Conservation (phyloP, 352 stramenopile genomes). For the Globisporangium lucens region DNA sequence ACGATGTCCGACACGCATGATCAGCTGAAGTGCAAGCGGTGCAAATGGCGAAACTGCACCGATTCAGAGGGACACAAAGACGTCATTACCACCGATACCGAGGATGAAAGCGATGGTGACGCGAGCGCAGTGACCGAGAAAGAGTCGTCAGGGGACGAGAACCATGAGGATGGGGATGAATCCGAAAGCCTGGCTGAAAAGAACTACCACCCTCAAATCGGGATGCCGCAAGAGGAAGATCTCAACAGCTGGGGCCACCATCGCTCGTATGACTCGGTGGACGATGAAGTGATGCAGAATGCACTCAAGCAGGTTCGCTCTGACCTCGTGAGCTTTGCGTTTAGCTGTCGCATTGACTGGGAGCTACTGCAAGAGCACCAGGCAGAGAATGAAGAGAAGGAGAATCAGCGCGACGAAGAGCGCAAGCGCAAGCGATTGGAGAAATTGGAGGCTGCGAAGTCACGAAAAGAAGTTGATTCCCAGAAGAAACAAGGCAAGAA, state of each 20-base stretch:
- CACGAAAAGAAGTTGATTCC: conserved; percentile 18
- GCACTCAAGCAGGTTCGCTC: conserved; percentile 60
- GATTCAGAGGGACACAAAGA: conserved; percentile 15
- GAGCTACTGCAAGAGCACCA: conserved; percentile 90
- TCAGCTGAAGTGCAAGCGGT: conserved; percentile 96
- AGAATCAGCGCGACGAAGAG: conserved; percentile 68
- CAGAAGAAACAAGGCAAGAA: conserved; percentile 23
- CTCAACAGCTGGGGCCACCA: conserved; percentile 98
- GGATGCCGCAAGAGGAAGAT: conserved; percentile 97
- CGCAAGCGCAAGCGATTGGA: conserved; percentile 69
- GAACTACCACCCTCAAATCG: conserved; percentile 78
- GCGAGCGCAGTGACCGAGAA: conserved; percentile 15
- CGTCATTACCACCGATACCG: conserved; percentile 40
- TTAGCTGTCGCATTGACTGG: conserved; percentile 96
- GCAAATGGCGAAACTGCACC: conserved; percentile 74
- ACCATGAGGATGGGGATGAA: conserved; percentile 14
- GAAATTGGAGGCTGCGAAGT: conserved; percentile 52
- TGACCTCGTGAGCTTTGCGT: conserved; percentile 91
- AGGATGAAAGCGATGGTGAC: conserved; percentile 48
- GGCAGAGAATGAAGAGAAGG: conserved; percentile 71
- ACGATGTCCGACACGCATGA: conserved; percentile 95
- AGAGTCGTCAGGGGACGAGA: conserved; percentile 16
- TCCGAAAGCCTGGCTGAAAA: conserved; percentile 28
- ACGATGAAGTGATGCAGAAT: conserved; percentile 95
- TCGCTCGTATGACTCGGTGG: conserved; percentile 92